phyloP scores from a whole-genome alignment of 1,284 basidiomycete genomes.

The Pseudozyma sp. region DNA sequence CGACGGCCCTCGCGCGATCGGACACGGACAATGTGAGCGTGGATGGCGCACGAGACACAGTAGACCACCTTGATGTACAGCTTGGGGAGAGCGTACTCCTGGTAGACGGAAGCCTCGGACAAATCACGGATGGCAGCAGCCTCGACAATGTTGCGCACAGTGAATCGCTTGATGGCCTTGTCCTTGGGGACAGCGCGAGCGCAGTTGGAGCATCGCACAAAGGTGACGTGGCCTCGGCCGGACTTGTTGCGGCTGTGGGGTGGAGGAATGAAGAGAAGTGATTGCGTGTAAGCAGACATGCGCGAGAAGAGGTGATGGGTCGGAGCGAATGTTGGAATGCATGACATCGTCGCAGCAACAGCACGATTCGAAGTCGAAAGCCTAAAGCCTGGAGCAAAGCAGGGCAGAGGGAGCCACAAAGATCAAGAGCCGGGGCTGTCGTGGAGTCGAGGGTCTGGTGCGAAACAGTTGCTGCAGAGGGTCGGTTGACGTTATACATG shows the following conservation, averaged over 20 bases:
- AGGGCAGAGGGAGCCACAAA: no score
- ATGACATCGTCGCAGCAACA: conserved; percentile 1
- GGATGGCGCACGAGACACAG: conserved; percentile 99
- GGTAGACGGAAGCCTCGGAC: conserved; percentile 93
- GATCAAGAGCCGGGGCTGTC: no score
- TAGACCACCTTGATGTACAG: conserved; percentile 99
- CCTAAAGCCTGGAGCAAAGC: no score
- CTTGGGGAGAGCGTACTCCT: conserved; percentile 96
- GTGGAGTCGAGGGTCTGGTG: no score
- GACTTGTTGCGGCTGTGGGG: conserved; percentile 73
- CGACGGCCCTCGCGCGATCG: conserved; percentile 66
- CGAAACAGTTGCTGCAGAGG: no score
- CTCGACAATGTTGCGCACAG: conserved; percentile 99
- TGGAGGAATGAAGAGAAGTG: not conserved
- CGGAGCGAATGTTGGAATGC: not conserved
- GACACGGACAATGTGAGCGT: conserved; percentile 80
- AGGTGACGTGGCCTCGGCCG: conserved; percentile 93
- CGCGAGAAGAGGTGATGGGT: not conserved
- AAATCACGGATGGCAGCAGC: conserved; percentile 97
- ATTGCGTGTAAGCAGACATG: conserved; percentile 14
- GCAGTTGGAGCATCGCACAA: conserved; percentile 98
- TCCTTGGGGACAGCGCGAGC: conserved; percentile 76
- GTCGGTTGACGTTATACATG: no score
- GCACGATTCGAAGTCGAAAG: not conserved
- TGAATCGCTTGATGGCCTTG: conserved; percentile 99